Base-by-base conservation (phyloP, 768 basidiomycete genomes). In the Tephrocybe rancida region DNA sequence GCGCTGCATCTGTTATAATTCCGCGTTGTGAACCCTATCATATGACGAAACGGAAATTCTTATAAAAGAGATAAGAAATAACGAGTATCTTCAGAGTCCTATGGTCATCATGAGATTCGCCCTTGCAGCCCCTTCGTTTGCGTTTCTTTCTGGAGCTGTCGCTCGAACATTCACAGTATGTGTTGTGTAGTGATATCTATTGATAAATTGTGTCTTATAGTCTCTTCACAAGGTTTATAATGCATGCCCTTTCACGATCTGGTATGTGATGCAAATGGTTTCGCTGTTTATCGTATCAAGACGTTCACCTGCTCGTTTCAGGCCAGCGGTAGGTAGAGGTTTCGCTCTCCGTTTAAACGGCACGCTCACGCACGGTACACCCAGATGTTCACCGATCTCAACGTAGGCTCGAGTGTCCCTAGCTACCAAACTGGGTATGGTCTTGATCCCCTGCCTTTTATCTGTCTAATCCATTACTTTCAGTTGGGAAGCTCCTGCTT, bases 211-310 rank as follows among this genome's bases (percentile, higher is more conserved):
- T 6, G 29, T 5, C 43, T 44, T 5, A 30, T 27, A n/a, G 29
- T 18, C 1, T 24, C 18, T 14, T 44, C 18, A 26, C 10, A 21
- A 75, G 74, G 79, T 84, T 22, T 73, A 74, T 61, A 88, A 88
- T 69, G 74, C 69, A 2, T 88, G 87, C 61, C 78, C 84, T 0
- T 88, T 85, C 68, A 88, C 85, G 3, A 77, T 88, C 55, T 88
- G 87, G 87, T 86, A 61, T 49, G 73, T 47, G 21, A 14, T 51
- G 16, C 42, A 27, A 42, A 43, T 38, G 16, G 14, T 13, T 14
- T 7, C 27, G 9, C 34, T 18, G 6, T n/a, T n/a, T n/a, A n/a
- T n/a, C n/a, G n/a, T n/a, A n/a, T n/a, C n/a, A n/a, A n/a, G n/a
- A n/a, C n/a, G n/a, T n/a, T n/a, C n/a, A n/a, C n/a, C n/a, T n/a